Conservation (phyloP, 805 yeast genomes). For the Starmerella geochares region DNA sequence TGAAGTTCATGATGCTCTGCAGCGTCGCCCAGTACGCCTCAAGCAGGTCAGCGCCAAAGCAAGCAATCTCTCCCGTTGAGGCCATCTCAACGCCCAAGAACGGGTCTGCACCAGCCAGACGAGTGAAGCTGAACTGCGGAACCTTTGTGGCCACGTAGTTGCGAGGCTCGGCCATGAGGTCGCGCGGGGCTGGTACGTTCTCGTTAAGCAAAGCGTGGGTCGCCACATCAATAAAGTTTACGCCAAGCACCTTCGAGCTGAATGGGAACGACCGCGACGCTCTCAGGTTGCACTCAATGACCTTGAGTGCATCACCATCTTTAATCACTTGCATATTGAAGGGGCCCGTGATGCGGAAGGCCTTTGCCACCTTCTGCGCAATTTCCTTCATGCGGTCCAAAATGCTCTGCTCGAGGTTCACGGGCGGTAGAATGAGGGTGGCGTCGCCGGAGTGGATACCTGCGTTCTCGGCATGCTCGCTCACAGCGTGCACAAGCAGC, state of each 20-base stretch:
- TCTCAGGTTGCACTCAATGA: constrained; percentile 96
- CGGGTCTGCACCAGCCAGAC: constrained; percentile 99
- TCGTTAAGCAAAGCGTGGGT: constrained; percentile 72
- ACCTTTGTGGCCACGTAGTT: constrained; percentile 91
- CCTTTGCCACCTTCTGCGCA: constrained; percentile 85
- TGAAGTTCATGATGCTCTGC: constrained; percentile 95
- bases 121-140: constrained; percentile 96
- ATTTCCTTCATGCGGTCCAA: constrained; percentile 71
- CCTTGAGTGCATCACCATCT: constrained; percentile 88
- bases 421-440: constrained; percentile 88
- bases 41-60: constrained; percentile 72
- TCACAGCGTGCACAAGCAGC: constrained; percentile 86
- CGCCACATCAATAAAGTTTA: constrained; percentile 89
- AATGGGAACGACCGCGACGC: constrained; percentile 99
- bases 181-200: constrained; percentile 64
- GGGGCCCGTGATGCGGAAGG: constrained; percentile 95
- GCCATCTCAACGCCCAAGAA: constrained; percentile 99
- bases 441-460: constrained; percentile 99
- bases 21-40: constrained; percentile 98
- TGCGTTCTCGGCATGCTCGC: constrained; percentile 97
- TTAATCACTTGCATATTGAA: constrained; percentile 98
- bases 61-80: constrained; percentile 97
- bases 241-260: constrained; percentile 92
- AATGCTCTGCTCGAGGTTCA: constrained; percentile 52
- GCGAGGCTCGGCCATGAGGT: constrained; percentile 68